Conservation (phyloP, 1,284 basidiomycete species). For the Agaricales sp. region DNA sequence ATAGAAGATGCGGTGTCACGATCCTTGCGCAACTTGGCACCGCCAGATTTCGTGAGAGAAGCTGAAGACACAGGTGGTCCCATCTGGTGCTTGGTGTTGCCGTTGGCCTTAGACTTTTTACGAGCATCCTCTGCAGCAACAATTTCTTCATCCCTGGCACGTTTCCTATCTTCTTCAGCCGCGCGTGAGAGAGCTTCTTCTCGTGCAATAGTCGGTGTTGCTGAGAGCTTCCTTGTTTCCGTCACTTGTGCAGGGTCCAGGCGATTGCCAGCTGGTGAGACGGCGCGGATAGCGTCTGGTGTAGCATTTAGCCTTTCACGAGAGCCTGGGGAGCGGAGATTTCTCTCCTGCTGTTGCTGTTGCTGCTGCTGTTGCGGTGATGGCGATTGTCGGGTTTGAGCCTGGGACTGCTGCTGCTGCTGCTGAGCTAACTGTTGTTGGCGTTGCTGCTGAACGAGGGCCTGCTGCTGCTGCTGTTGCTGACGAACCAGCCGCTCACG, state of each 20-base stretch:
- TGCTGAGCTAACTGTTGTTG: constrained; percentile 19
- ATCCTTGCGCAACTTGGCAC: constrained; percentile 60
- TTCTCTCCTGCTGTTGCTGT: constrained; percentile 15
- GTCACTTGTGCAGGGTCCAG: constrained; percentile 46
- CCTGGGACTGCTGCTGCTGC: constrained; percentile 15
- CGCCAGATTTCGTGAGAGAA: constrained; percentile 20
- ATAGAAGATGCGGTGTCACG: constrained; percentile 25
- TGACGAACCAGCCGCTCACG: constrained; percentile 11
- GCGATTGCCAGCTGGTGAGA: constrained; percentile 18
- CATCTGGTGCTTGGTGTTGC: constrained; percentile 22
- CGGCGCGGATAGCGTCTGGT: constrained; percentile 14
- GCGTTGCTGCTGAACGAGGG: constrained; percentile 23
- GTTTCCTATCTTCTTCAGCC: constrained; percentile 45
- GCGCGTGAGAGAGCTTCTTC: constrained; percentile 29
- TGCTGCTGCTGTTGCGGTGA: constrained; percentile 14
- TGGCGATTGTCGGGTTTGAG: constrained; percentile 15
- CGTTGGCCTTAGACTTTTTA: constrained; percentile 34
- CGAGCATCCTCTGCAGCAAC: constrained; percentile 42
- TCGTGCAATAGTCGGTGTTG: constrained; percentile 67
- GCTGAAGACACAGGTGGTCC: constrained; percentile 28
- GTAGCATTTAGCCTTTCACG: constrained; percentile 26
- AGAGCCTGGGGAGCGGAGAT: constrained; percentile 24
- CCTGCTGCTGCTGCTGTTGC: constrained; percentile 20
- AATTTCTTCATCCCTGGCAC: constrained; percentile 53
- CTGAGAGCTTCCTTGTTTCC: constrained; percentile 66